A percentile compares a stretch with the other conserved stretches of the same genome.
phyloP scores from a whole-genome alignment of 2,329 filamentous ascomycete species.

The Ustilaginoidea virens region DNA sequence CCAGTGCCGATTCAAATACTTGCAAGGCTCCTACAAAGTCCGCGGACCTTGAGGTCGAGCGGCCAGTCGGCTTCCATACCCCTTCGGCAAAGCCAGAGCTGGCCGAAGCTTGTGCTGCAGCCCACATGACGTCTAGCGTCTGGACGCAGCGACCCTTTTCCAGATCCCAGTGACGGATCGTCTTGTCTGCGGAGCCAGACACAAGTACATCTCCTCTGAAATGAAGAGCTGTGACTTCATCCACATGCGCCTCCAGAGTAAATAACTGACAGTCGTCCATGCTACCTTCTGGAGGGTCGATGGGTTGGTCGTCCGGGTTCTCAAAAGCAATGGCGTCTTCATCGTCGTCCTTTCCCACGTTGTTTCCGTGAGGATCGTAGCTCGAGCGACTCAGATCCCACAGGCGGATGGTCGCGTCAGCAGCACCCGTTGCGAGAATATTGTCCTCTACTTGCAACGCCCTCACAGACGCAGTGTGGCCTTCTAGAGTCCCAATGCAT shows the following conservation, averaged over 20 bases:
- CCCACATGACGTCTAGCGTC: conserved; percentile 95
- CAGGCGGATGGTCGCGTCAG: conserved; percentile 84
- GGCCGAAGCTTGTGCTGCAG: conserved; percentile 74
- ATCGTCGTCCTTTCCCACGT: conserved; percentile 40
- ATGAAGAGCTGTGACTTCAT: conserved; percentile 85
- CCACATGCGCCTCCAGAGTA: conserved; percentile 77
- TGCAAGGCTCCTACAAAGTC: conserved; percentile 93
- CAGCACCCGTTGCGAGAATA: conserved; percentile 82
- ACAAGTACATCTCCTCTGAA: conserved; percentile 82
- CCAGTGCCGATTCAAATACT: conserved; percentile 88
- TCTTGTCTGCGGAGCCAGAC: conserved; percentile 94
- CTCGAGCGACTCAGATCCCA: conserved; percentile 89
- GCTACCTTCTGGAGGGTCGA: conserved; percentile 60
- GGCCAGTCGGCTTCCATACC: conserved; percentile 59
- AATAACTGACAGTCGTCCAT: conserved; percentile 86
- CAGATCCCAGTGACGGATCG: conserved; percentile 91
- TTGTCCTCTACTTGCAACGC: conserved; percentile 91
- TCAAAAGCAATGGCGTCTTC: conserved; percentile 59
- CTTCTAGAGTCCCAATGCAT: conserved; percentile 82
- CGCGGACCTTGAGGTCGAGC: conserved; percentile 47
- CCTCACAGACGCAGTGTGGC: conserved; percentile 86
- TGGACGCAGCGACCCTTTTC: conserved; percentile 96
- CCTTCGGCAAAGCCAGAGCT: conserved; percentile 45
- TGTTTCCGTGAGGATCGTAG: conserved; percentile 56
- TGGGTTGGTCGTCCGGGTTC: conserved; percentile 48